phyloP scores from a whole-genome alignment of 179 eudicot genomes.

The Vitellaria paradoxa region DNA sequence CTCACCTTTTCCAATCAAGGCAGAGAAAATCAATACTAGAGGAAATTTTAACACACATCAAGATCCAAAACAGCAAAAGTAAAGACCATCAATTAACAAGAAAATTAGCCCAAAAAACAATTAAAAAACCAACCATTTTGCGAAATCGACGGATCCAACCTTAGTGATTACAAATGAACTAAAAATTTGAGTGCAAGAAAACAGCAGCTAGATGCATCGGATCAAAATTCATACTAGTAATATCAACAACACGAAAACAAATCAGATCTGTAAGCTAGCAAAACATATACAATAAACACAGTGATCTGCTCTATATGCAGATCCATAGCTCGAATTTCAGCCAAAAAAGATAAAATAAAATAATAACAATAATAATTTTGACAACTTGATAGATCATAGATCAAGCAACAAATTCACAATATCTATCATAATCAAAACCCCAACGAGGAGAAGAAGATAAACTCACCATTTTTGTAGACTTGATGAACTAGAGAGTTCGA shows the following conservation, averaged over 20 bases:
- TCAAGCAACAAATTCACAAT: too few species aligned
- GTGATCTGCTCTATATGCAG: neutral
- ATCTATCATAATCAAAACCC: neutral
- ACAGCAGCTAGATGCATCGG: neutral
- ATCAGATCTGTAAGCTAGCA: neutral
- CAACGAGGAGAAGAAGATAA: neutral
- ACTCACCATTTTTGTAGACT: conserved; percentile 3
- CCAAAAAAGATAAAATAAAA: too few species aligned
- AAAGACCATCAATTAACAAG: neutral
- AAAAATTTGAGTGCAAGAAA: neutral
- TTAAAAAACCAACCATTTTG: neutral
- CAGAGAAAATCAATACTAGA: neutral
- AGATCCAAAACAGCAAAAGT: neutral
- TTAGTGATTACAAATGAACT: neutral
- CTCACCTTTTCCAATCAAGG: neutral
- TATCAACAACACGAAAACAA: conserved; percentile 6
- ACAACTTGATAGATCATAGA: too few species aligned
- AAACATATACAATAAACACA: neutral
- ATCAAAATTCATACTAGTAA: neutral
- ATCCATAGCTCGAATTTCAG: too few species aligned
- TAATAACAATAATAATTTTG: too few species aligned
- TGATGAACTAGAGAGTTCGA: neutral
- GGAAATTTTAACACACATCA: neutral
- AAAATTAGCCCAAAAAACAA: neutral
- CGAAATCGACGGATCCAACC: neutral